Evolutionary conservation across 2,329 filamentous ascomycete species (phyloP).

Genomic region (Neonectria coccinea): DNA sequence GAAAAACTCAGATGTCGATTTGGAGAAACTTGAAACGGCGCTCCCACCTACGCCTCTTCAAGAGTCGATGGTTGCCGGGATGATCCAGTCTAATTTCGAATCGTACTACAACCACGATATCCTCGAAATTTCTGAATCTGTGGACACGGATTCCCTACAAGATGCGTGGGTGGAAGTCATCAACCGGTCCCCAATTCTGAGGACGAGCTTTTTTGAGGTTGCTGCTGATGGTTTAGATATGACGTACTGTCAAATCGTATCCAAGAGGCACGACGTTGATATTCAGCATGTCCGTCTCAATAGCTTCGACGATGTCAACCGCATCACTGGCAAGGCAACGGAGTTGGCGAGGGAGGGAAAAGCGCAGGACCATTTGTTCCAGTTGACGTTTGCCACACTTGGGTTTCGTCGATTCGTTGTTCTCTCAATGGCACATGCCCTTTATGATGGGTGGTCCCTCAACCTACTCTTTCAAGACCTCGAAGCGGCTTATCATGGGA

Average conservation of each 20-base stretch:
- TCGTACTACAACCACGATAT: conserved; percentile 91
- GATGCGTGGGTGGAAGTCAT: conserved; percentile 73
- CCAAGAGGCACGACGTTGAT: conserved; percentile 37
- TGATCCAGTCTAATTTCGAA: conserved; percentile 78
- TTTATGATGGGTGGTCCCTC: conserved; percentile 92
- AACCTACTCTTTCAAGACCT: conserved; percentile 79
- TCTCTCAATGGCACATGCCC: conserved; percentile 83
- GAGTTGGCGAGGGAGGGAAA: conserved; percentile 50
- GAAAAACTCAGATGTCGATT: conserved; percentile 46
- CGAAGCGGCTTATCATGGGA: conserved; percentile 68
- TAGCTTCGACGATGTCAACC: conserved; percentile 49
- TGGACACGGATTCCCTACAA: conserved; percentile 68
- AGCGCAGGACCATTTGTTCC: conserved; percentile 59
- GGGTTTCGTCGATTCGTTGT: conserved; percentile 58
- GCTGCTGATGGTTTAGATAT: conserved; percentile 67
- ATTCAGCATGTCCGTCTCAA: conserved; percentile 44
- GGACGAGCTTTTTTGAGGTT: conserved; percentile 78
- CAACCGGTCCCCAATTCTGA: conserved; percentile 73
- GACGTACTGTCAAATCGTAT: conserved; percentile 63
- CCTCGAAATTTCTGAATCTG: conserved; percentile 66
- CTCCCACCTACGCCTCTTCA: conserved; percentile 86
- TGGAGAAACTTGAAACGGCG: conserved; percentile 65
- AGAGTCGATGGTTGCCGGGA: conserved; percentile 86
- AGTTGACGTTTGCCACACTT: conserved; percentile 58
- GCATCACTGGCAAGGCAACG: conserved; percentile 53